A percentile compares a stretch with the other conserved stretches of the same genome.
Evolutionary conservation across 768 basidiomycete species (phyloP).

Genomic region (Mycena latifolia): DNA sequence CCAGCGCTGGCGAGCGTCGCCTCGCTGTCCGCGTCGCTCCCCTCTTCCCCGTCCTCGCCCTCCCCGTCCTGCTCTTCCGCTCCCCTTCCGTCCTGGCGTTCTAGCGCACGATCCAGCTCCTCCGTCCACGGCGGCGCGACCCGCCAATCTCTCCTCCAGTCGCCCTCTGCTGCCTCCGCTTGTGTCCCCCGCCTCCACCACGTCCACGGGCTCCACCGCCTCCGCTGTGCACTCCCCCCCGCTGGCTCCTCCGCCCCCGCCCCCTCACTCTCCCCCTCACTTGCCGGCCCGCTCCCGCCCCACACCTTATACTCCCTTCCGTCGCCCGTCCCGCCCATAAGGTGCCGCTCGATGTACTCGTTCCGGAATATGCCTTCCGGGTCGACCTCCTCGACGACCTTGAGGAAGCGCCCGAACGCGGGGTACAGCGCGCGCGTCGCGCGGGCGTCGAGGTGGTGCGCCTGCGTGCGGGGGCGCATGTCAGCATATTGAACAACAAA

Average conservation of each 20-base stretch:
- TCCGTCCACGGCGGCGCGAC: conserved; percentile 14
- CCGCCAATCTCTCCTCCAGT: conserved; percentile 24
- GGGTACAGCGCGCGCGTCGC: conserved; percentile 73
- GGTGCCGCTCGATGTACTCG: conserved; percentile 89
- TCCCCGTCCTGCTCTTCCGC: neutral
- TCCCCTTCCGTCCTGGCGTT: neutral
- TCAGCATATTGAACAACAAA: too few species aligned
- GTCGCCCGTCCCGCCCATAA: conserved; percentile 72
- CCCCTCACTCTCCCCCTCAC: too few species aligned
- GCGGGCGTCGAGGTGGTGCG: conserved; percentile 65
- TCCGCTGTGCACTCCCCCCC: neutral
- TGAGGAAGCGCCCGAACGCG: conserved; percentile 78
- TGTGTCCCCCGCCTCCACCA: neutral
- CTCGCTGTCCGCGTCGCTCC: conserved; percentile 12
- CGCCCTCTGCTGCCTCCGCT: neutral
- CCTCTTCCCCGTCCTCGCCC: neutral
- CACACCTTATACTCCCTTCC: conserved; percentile 56
- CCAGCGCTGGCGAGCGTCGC: conserved; percentile 12
- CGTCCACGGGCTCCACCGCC: neutral
- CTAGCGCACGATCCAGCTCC: too few species aligned
- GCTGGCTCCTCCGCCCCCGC: neutral
- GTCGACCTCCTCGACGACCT: conserved; percentile 55
- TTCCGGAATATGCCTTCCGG: conserved; percentile 85
- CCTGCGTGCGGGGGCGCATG: conserved; percentile 17
- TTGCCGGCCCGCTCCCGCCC: too few species aligned